Evolutionary conservation across 805 yeast genomes (phyloP).

Genomic region (Yarrowia bubula): DNA sequence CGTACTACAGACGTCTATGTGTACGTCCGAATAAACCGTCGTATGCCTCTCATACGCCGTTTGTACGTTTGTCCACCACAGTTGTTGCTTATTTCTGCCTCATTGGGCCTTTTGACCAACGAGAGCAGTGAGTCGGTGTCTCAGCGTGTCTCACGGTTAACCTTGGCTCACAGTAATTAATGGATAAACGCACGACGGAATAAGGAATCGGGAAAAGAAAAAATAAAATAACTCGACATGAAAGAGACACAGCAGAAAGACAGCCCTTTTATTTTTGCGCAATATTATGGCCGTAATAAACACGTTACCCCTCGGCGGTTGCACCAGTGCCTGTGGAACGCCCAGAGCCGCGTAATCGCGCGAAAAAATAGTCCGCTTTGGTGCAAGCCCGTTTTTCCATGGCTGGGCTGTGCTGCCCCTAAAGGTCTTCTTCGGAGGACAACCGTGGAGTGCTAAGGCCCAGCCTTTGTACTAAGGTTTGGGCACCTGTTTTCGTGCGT

Average conservation of each 20-base stretch:
- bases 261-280: neutral
- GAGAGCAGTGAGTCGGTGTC: neutral
- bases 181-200: neutral
- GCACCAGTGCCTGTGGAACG: neutral
- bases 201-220: neutral
- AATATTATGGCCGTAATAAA: neutral
- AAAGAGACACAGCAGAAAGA: neutral
- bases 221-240: neutral
- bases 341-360: neutral
- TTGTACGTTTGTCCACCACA: neutral
- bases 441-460: neutral
- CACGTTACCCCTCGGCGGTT: neutral
- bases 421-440: neutral
- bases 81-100: constrained; percentile 5
- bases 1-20: too few species aligned
- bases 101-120: neutral
- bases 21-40: too few species aligned
- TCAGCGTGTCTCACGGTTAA: constrained; percentile 6
- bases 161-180: neutral
- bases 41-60: too few species aligned
- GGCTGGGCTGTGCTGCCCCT: neutral
- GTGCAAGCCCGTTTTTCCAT: neutral
- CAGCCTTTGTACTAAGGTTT: constrained; percentile 2
- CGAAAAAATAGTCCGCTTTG: neutral
- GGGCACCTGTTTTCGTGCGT: constrained; percentile 21